Percentiles rank a stretch among this genome's conserved stretches.
These are phyloP conservation scores for Epichloe coenophiala DNA, from an alignment of 2,329 filamentous ascomycete species.

Conservation along the genomic window DNA sequence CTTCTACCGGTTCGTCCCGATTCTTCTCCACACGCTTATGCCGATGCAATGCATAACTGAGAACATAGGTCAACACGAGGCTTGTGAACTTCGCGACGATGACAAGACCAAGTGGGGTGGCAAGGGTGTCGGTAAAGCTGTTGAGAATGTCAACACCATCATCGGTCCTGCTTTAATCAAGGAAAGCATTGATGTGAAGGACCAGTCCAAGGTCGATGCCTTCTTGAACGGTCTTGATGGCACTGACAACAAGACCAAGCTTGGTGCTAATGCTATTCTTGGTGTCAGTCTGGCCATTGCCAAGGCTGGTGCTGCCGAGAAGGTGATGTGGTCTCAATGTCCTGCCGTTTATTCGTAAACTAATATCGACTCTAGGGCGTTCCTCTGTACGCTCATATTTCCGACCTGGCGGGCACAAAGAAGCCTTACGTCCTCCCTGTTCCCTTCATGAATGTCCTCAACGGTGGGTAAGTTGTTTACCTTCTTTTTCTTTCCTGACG, in stretches of 20 bases:
- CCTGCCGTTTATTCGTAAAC: background rate
- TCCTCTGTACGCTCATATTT: constrained; percentile 78
- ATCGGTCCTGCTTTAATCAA: constrained; percentile 75
- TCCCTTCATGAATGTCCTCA: constrained; percentile 89
- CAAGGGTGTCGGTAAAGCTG: constrained; percentile 79
- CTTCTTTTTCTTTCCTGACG: background rate
- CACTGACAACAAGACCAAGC: constrained; percentile 73
- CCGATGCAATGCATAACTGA: constrained; percentile 16
- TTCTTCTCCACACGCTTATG: constrained; percentile 8
- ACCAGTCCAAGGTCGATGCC: constrained; percentile 70
- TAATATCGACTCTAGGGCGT: constrained; percentile 39
- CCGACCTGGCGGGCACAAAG: constrained; percentile 78
- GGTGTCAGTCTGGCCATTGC: constrained; percentile 74
- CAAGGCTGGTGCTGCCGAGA: constrained; percentile 82
- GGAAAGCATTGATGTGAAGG: constrained; percentile 72
- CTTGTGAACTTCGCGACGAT: constrained; percentile 79
- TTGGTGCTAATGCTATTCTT: constrained; percentile 80
- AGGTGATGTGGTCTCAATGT: constrained; percentile 30
- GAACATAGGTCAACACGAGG: constrained; percentile 67
- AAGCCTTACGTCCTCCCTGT: constrained; percentile 84
- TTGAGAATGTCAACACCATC: constrained; percentile 70
- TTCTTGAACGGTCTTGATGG: constrained; percentile 80
- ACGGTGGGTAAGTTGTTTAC: constrained; percentile 43
- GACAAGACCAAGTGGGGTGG: constrained; percentile 77
- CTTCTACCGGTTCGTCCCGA: constrained; percentile 66